These are phyloP conservation scores for Spongispora temasekensis DNA, from an alignment of 1,284 basidiomycete species.

Conservation along the genomic window DNA sequence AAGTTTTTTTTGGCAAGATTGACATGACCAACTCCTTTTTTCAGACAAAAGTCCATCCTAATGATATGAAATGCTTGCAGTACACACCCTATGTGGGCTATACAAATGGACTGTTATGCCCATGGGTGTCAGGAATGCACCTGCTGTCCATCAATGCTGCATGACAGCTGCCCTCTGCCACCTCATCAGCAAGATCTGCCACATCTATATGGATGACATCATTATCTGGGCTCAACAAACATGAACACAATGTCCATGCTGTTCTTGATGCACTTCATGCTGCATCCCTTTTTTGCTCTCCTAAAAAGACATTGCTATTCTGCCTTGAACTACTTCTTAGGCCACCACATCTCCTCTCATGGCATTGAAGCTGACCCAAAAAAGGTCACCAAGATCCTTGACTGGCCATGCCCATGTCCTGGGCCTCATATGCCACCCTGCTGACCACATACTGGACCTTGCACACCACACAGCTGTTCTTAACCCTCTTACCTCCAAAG, in stretches of 20 bases:
- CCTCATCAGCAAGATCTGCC: slow-evolving; percentile 19
- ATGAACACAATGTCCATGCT: slow-evolving; percentile 12
- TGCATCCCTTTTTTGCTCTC: neutral
- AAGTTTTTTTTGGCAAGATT: neutral
- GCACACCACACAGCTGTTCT: neutral
- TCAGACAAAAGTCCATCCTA: slow-evolving; percentile 35
- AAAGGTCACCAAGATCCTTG: neutral
- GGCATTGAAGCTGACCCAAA: neutral
- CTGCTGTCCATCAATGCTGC: slow-evolving; percentile 17
- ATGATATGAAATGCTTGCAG: slow-evolving; percentile 23
- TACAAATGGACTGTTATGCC: neutral
- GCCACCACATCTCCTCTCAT: neutral
- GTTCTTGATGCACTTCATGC: neutral
- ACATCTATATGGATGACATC: neutral
- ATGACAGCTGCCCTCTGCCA: slow-evolving; percentile 16
- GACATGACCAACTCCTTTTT: slow-evolving; percentile 28
- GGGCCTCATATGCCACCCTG: slow-evolving; percentile 39
- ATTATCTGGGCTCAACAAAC: slow-evolving; percentile 19
- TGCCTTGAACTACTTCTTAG: neutral
- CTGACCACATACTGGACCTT: slow-evolving; percentile 19
- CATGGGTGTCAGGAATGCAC: neutral
- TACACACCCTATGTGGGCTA: slow-evolving; percentile 22
- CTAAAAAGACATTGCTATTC: neutral
- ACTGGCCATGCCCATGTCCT: slow-evolving; percentile 44
- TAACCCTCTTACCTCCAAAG: neutral